Evolutionary conservation across 2,329 filamentous ascomycete genomes (phyloP).

Genomic region (Pseudocercospora macadamiae): DNA sequence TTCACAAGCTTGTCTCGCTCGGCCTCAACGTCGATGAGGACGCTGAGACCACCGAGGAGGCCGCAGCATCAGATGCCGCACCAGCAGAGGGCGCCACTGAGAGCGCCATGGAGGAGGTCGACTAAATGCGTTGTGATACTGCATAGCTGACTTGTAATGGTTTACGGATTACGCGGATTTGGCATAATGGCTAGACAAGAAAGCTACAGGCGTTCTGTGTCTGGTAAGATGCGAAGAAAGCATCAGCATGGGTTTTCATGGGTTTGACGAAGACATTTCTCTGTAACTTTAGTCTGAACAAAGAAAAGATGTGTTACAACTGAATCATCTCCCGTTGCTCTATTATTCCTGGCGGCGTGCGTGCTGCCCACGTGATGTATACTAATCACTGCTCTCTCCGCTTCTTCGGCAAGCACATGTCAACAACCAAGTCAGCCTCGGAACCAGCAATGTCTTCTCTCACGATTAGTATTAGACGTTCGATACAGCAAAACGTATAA

Average conservation of each 20-base stretch:
- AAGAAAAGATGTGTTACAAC: neutral
- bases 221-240: slow-evolving; percentile 15
- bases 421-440: neutral
- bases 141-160: slow-evolving; percentile 23
- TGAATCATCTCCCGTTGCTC: no score
- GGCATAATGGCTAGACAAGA: slow-evolving; percentile 25
- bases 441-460: neutral
- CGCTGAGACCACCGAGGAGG: slow-evolving; percentile 68
- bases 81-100: slow-evolving; percentile 70
- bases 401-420: neutral
- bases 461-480: neutral
- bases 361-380: neutral
- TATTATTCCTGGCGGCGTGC: no score
- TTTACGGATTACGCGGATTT: slow-evolving; percentile 24
- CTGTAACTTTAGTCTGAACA: slow-evolving; percentile 17
- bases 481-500: neutral
- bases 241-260: slow-evolving; percentile 17
- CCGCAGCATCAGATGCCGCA: slow-evolving; percentile 61
- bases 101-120: slow-evolving; percentile 99
- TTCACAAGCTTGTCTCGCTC: slow-evolving; percentile 98
- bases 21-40: slow-evolving; percentile 97
- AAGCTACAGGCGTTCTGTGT: slow-evolving; percentile 17
- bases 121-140: slow-evolving; percentile 64
- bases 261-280: slow-evolving; percentile 15
- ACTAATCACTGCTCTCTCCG: neutral